phyloP scores from a whole-genome alignment of 805 yeast genomes.

The Saccharomyces eubayanus region DNA sequence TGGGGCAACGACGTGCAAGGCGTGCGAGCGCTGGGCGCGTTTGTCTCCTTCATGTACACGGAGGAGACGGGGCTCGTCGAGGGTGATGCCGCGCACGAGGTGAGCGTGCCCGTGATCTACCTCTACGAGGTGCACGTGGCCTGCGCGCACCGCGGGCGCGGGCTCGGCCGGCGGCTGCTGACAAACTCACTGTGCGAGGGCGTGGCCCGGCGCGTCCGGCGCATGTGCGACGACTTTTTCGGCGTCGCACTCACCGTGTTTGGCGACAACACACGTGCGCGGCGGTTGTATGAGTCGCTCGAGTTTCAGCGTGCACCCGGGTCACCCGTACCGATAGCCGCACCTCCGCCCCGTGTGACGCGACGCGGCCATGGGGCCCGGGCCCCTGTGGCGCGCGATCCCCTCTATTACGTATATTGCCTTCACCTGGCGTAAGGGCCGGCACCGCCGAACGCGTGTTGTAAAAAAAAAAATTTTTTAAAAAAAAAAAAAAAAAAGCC shows the following conservation, averaged over 20 bases:
- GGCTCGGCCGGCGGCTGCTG: slow-evolving; percentile 17
- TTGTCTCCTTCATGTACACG: slow-evolving; percentile 23
- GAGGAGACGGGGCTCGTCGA: slow-evolving; percentile 17
- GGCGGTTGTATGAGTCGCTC: slow-evolving; percentile 15
- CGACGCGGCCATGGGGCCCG: background rate
- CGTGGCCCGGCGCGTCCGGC: background rate
- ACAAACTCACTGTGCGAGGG: background rate
- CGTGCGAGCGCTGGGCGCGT: slow-evolving; percentile 1
- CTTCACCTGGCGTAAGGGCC: slow-evolving; percentile 1
- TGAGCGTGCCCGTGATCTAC: slow-evolving; percentile 18
- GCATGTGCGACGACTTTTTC: slow-evolving; percentile 1
- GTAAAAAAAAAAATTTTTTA: background rate
- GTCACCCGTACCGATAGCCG: slow-evolving; percentile 16
- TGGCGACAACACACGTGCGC: slow-evolving; percentile 19
- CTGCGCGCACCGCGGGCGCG: slow-evolving; percentile 9
- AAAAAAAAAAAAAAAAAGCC: background rate
- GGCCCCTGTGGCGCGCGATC: background rate
- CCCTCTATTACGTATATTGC: slow-evolving; percentile 7
- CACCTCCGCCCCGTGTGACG: background rate
- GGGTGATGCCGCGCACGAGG: background rate
- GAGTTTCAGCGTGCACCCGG: slow-evolving; percentile 16
- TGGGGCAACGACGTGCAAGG: slow-evolving; percentile 4
- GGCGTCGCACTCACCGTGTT: slow-evolving; percentile 27
- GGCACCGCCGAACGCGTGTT: background rate
- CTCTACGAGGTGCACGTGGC: slow-evolving; percentile 27